Evolutionary conservation across 2,329 filamentous ascomycete genomes (phyloP).

Genomic region (Passalora sequoiae): DNA sequence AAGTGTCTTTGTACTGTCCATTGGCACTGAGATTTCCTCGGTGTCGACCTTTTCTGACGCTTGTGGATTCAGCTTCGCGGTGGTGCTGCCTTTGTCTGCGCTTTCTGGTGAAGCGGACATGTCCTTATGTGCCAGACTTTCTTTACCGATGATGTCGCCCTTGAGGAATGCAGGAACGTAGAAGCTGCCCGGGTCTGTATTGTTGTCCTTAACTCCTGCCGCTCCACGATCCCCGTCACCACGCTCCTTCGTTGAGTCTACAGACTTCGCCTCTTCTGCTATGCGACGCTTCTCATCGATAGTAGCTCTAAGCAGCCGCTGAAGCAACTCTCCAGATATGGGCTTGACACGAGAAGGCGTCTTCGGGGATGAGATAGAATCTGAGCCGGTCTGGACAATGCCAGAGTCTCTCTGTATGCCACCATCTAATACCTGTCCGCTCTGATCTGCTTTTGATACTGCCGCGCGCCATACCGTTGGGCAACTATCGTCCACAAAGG

Average conservation of each 20-base stretch:
- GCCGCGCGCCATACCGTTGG: slow-evolving; percentile 18
- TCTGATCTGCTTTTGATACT: not conserved
- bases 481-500: slow-evolving; percentile 27
- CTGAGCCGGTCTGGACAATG: not conserved
- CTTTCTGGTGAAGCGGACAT: no score
- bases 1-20: no score
- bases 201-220: not conserved
- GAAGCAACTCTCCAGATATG: slow-evolving; percentile 13
- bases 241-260: not conserved
- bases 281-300: slow-evolving; percentile 18
- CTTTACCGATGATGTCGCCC: not conserved
- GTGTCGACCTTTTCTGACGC: no score
- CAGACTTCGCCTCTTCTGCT: slow-evolving; percentile 8
- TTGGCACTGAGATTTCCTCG: no score
- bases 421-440: not conserved
- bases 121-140: no score
- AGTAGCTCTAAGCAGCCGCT: slow-evolving; percentile 20
- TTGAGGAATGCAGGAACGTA: slow-evolving; percentile 1
- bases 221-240: not conserved
- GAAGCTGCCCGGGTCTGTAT: not conserved
- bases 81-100: no score
- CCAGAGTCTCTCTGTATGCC: not conserved
- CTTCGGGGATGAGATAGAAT: not conserved
- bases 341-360: slow-evolving; percentile 10
- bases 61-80: no score